phyloP scores from a whole-genome alignment of 1,284 basidiomycete species.

The Irpex sp. region DNA sequence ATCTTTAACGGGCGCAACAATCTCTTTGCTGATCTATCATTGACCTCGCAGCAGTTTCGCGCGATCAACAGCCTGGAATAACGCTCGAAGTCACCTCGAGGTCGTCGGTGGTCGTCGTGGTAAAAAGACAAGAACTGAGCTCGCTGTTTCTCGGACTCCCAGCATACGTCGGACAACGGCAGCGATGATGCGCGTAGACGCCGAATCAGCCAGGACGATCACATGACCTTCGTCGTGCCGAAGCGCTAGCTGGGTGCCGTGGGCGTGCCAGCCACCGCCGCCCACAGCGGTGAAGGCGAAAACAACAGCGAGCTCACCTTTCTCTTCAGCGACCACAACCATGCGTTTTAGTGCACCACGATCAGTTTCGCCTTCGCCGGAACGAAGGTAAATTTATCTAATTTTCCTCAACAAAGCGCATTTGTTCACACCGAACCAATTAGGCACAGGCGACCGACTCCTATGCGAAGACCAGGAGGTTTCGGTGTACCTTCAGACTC shows the following conservation, averaged over 20 bases:
- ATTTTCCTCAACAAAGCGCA: not conserved
- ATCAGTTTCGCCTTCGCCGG: conserved; percentile 59
- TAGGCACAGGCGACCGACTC: conserved; percentile 19
- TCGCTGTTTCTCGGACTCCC: not conserved
- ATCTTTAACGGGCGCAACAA: conserved; percentile 2
- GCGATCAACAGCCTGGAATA: not conserved
- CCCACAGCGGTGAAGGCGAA: not conserved
- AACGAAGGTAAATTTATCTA: conserved; percentile 36
- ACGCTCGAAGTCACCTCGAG: too few relatives aligned
- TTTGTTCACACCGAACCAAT: conserved; percentile 2
- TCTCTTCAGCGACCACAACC: not conserved
- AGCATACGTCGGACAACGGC: too few relatives aligned
- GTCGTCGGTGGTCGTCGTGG: not conserved
- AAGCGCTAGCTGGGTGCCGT: not conserved
- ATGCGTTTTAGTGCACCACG: conserved; percentile 66
- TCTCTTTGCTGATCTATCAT: not conserved
- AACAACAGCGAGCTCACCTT: not conserved
- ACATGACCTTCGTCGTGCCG: not conserved
- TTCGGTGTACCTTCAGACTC: conserved; percentile 55
- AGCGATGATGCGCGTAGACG: not conserved
- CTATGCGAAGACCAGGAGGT: conserved; percentile 44
- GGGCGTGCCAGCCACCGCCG: not conserved
- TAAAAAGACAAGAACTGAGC: not conserved
- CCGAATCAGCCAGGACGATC: not conserved
- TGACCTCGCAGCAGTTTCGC: not conserved